These are phyloP conservation scores for Xerocomus brunneocitrinus DNA, from an alignment of 768 basidiomycete genomes.

Conservation along the genomic window DNA sequence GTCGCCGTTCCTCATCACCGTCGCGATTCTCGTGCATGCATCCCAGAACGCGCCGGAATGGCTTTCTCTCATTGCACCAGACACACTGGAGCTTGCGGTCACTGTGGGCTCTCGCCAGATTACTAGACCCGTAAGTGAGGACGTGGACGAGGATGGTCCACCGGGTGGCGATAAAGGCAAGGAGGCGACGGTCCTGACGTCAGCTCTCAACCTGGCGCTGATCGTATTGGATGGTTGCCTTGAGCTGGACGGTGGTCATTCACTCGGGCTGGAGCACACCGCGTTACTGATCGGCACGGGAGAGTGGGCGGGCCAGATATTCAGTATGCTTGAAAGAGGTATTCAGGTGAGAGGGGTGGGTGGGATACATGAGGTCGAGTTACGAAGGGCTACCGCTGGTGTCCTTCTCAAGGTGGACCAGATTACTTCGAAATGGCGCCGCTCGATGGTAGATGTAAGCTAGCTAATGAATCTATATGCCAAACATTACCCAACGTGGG, in stretches of 20 bases:
- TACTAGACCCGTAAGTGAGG: conserved; percentile 37
- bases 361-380: conserved; percentile 55
- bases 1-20: conserved; percentile 67
- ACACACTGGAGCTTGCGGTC: conserved; percentile 77
- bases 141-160: conserved; percentile 27
- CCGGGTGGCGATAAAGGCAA: conserved; percentile 33
- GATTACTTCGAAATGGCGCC: conserved; percentile 61
- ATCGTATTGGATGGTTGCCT: conserved; percentile 70
- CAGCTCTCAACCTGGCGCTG: conserved; percentile 74
- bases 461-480: conserved; percentile 1
- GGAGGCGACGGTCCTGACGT: conserved; percentile 69
- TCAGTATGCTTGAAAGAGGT: conserved; percentile 62
- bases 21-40: conserved; percentile 79
- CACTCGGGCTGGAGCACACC: conserved; percentile 72
- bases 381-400: conserved; percentile 71
- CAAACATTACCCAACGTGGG: conserved; percentile 7
- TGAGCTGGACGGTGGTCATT: conserved; percentile 72
- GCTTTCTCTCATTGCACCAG: conserved; percentile 76
- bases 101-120: conserved; percentile 68
- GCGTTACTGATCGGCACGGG: conserved; percentile 62
- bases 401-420: conserved; percentile 79
- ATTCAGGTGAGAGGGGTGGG: conserved; percentile 57
- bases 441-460: conserved; percentile 51
- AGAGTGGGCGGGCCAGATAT: conserved; percentile 77
- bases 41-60: conserved; percentile 77